Evolutionary conservation across 1,284 basidiomycete genomes (phyloP).

Genomic region (Prillingera fragicola): DNA sequence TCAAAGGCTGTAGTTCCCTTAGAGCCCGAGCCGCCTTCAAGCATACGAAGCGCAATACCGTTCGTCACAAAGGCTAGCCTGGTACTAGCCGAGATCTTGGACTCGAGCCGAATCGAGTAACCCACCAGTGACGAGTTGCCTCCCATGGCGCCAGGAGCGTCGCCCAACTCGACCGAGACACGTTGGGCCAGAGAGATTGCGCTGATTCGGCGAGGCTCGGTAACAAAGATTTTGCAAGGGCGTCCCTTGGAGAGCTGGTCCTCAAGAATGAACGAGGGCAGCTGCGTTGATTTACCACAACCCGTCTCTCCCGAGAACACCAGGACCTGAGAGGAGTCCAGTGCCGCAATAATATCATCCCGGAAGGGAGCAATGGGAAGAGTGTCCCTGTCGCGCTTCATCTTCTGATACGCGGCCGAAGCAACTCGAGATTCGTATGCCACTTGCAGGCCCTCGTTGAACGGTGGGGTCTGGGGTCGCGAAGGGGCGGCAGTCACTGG

Average conservation of each 20-base stretch:
- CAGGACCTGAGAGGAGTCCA: slow-evolving; percentile 77
- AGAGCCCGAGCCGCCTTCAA: slow-evolving; percentile 62
- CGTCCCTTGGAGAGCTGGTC: slow-evolving; percentile 75
- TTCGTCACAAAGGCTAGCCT: slow-evolving; percentile 82
- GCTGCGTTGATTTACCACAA: slow-evolving; percentile 97
- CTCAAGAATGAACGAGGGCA: slow-evolving; percentile 92
- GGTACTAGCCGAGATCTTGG: slow-evolving; percentile 74
- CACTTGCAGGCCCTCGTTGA: slow-evolving; percentile 51
- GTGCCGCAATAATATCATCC: slow-evolving; percentile 63
- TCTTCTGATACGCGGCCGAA: slow-evolving; percentile 70
- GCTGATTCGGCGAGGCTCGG: slow-evolving; percentile 93
- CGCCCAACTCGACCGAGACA: slow-evolving; percentile 89
- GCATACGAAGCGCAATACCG: slow-evolving; percentile 94
- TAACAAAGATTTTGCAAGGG: slow-evolving; percentile 89
- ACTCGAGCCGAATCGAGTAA: slow-evolving; percentile 92
- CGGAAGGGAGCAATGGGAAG: slow-evolving; percentile 87
- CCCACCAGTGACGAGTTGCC: slow-evolving; percentile 77
- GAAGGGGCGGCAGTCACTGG: neutral
- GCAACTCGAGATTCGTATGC: slow-evolving; percentile 60
- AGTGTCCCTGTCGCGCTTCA: slow-evolving; percentile 58
- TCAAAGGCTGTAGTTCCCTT: slow-evolving; percentile 78
- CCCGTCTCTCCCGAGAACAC: slow-evolving; percentile 97
- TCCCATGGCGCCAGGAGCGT: slow-evolving; percentile 73
- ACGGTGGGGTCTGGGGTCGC: slow-evolving; percentile 1
- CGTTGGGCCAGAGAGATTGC: slow-evolving; percentile 95